Evolutionary conservation across 805 yeast genomes (phyloP).

Genomic region (Candida nemodendra): DNA sequence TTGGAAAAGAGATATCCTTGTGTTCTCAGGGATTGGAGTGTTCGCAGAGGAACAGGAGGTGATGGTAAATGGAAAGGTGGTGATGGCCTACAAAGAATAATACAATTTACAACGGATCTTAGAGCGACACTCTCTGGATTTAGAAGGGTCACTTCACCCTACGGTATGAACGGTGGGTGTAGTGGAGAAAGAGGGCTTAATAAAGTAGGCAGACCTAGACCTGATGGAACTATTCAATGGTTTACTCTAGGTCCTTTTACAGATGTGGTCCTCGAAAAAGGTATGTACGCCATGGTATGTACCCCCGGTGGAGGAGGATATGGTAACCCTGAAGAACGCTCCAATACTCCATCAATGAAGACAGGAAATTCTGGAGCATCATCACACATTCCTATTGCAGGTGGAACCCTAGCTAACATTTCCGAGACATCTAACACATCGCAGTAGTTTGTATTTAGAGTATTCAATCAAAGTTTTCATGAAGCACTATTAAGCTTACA

Average conservation of each 20-base stretch:
- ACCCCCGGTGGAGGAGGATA: conserved; percentile 6
- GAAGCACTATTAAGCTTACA: too few species aligned
- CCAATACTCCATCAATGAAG: conserved; percentile 7
- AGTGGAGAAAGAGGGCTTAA: conserved; percentile 50
- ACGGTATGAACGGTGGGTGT: conserved; percentile 38
- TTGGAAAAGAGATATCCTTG: conserved; percentile 51
- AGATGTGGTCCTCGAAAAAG: background rate
- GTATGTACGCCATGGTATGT: background rate
- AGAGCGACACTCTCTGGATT: conserved; percentile 47
- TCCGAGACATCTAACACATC: conserved; percentile 19
- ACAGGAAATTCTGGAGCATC: background rate
- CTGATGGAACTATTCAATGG: conserved; percentile 25
- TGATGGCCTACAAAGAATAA: conserved; percentile 47
- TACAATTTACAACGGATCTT: conserved; percentile 39
- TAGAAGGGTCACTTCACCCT: conserved; percentile 51
- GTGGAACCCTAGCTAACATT: conserved; percentile 19
- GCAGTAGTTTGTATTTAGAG: too few species aligned
- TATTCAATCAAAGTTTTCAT: too few species aligned
- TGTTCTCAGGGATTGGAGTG: conserved; percentile 40
- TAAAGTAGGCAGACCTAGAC: conserved; percentile 38
- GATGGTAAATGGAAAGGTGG: conserved; percentile 47
- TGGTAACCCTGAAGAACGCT: conserved; percentile 10
- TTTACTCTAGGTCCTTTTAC: conserved; percentile 7
- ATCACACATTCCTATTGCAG: conserved; percentile 13
- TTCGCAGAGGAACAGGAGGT: conserved; percentile 47